Evolutionary conservation across 176 grass and related monocot species (phyloP).

Genomic region (Poa pratensis): DNA sequence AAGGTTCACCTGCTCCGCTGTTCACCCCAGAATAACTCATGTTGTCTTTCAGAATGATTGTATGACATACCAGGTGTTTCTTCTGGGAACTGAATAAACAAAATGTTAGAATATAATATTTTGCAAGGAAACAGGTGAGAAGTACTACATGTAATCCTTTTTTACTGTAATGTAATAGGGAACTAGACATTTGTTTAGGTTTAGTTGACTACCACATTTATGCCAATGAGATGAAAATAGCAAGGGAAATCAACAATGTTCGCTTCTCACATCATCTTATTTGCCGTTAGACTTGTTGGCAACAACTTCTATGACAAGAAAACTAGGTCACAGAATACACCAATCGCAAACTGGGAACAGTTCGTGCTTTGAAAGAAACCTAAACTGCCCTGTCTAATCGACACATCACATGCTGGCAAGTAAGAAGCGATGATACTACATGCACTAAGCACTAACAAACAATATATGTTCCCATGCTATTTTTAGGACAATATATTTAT

Average conservation of each 20-base stretch:
- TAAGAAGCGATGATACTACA: slow-evolving; percentile 22
- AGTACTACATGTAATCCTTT: not conserved
- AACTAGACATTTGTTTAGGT: not conserved
- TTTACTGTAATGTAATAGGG: not conserved
- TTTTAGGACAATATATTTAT: slow-evolving; percentile 9
- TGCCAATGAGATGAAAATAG: not conserved
- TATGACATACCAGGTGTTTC: slow-evolving; percentile 33
- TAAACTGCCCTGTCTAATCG: not conserved
- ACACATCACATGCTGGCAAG: not conserved
- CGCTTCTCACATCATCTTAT: not conserved
- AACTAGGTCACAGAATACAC: not conserved
- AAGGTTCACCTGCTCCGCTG: slow-evolving; percentile 47
- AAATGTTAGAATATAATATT: slow-evolving; percentile 38
- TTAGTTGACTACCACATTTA: slow-evolving; percentile 6
- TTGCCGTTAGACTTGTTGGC: slow-evolving; percentile 3
- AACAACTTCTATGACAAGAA: not conserved
- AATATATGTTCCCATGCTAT: not conserved
- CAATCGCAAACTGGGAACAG: not conserved
- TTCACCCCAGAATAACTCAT: slow-evolving; percentile 41
- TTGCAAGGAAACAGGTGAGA: slow-evolving; percentile 8
- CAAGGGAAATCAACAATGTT: not conserved
- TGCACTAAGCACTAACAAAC: slow-evolving; percentile 20
- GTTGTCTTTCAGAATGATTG: slow-evolving; percentile 48
- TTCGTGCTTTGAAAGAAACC: not conserved
- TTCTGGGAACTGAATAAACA: slow-evolving; percentile 59